These are phyloP conservation scores for Heliamphora pulchella DNA, from an alignment of 179 eudicot species.

Conservation along the genomic window DNA sequence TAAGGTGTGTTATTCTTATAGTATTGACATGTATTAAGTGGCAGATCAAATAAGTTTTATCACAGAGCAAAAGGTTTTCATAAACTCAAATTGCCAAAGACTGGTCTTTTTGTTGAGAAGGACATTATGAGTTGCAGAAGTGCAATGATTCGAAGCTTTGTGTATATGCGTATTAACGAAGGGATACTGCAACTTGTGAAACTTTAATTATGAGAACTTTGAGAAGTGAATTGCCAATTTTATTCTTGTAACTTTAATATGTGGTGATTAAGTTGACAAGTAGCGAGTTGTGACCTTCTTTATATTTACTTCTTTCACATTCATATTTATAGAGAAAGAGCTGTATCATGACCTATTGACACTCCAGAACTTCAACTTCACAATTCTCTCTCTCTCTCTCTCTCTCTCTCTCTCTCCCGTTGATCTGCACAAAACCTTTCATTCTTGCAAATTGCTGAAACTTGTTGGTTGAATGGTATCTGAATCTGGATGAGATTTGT, in stretches of 20 bases:
- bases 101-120: neutral
- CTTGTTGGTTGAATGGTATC: neutral
- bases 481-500: too few relatives aligned
- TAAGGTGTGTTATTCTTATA: neutral
- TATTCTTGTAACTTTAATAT: too few relatives aligned
- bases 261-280: neutral
- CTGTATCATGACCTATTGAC: too few relatives aligned
- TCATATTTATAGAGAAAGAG: too few relatives aligned
- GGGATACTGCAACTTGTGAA: neutral
- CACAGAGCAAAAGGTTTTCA: neutral
- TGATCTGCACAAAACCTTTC: too few relatives aligned
- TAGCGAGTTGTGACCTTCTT: neutral
- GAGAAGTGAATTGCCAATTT: neutral
- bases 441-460: neutral
- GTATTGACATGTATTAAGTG: neutral
- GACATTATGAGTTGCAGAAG: neutral
- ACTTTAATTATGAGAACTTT: neutral
- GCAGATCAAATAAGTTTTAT: neutral
- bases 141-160: neutral
- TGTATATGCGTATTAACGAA: too few relatives aligned
- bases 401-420: too few relatives aligned
- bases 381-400: neutral
- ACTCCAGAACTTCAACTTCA: too few relatives aligned
- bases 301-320: too few relatives aligned
- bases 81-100: neutral